Evolutionary conservation across 371 early-diverging fungal species (phyloP), one percentile per base, ranked within the genome.

Genomic region (Haplosporangium sp.): DNA sequence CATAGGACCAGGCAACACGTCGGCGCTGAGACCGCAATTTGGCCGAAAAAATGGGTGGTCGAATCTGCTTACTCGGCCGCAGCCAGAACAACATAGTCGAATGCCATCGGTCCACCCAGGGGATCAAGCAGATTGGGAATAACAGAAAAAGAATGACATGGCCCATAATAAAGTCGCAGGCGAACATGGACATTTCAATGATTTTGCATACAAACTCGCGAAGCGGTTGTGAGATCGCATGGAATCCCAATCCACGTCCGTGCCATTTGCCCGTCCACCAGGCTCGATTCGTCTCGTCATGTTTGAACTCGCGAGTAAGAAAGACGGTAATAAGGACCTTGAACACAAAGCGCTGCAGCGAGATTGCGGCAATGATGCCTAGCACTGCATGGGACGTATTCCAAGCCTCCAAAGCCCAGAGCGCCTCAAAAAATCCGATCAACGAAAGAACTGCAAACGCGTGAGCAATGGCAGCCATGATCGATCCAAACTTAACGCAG

Each of bases 241-340:
- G 76, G 79, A 82, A 87, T 68, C 95, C 95, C 82, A 93, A 84
- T 46, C 92, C 94, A 51, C 90, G 89, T 29, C 90, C 91, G 50
- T 91, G 89, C 95, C 96, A 96, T 61, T 88, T 87, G 37, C 96
- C 96, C 7, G 94, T 93, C 96, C 95, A 96, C 95, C 95, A 95
- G 10, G 95, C 95, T 43, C 89, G 83, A 69, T 94, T 94, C 21
- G 93, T 84, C 69, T 90, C 92, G 74, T 92, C 93, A 73, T 94
- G 91, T 61, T 90, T 90, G 81, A 93, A 91, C 81, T 95, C 95
- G 42, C 95, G 88, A 41, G 95, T 91, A 54, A 95, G 80, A 64
- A 92, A 90, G 45, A 92, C 65, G 20, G 89, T 85, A 52, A 90
- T 90, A 63, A 95, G 63, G 4, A 92, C 54, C 47, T 90, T 89